Percentiles rank a stretch among this genome's conserved stretches.
Conservation (phyloP, 257 asterid species). For the Nicotiana undulata region DNA sequence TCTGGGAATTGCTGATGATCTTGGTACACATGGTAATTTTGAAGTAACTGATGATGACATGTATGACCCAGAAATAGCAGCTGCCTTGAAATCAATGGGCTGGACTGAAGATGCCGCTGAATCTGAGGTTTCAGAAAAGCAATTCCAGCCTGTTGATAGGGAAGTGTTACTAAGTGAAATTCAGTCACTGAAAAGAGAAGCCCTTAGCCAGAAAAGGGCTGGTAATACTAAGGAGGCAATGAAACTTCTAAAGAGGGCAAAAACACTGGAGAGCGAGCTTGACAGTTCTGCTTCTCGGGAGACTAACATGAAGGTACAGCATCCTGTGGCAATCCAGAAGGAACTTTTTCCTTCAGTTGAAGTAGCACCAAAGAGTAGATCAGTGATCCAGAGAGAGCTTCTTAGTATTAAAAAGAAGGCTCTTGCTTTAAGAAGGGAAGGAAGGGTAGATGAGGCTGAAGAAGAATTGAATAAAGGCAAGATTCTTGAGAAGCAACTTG, state of each 20-base stretch:
- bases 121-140: slow-evolving; percentile 24
- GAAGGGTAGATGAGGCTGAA: slow-evolving; percentile 72
- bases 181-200: slow-evolving; percentile 64
- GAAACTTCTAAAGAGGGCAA: slow-evolving; percentile 62
- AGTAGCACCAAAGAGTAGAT: slow-evolving; percentile 54
- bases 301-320: slow-evolving; percentile 10
- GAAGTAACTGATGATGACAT: slow-evolving; percentile 72
- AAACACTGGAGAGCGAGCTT: slow-evolving; percentile 53
- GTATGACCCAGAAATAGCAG: slow-evolving; percentile 84
- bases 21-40: slow-evolving; percentile 46
- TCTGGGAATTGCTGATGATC: slow-evolving; percentile 41
- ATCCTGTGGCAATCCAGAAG: slow-evolving; percentile 14
- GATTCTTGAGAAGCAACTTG: slow-evolving; percentile 83
- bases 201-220: slow-evolving; percentile 56
- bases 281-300: slow-evolving; percentile 28
- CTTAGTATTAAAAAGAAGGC: slow-evolving; percentile 79
- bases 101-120: slow-evolving; percentile 59
- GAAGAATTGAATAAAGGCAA: slow-evolving; percentile 77
- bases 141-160: slow-evolving; percentile 17
- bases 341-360: slow-evolving; percentile 13
- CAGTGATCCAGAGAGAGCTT: slow-evolving; percentile 74
- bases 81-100: slow-evolving; percentile 75
- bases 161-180: slow-evolving; percentile 43
- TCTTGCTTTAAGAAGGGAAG: slow-evolving; percentile 73
- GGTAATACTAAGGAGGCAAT: slow-evolving; percentile 69